Base-by-base conservation (phyloP, 164 flowering plant genomes). In the Nymphaea thermarum region DNA sequence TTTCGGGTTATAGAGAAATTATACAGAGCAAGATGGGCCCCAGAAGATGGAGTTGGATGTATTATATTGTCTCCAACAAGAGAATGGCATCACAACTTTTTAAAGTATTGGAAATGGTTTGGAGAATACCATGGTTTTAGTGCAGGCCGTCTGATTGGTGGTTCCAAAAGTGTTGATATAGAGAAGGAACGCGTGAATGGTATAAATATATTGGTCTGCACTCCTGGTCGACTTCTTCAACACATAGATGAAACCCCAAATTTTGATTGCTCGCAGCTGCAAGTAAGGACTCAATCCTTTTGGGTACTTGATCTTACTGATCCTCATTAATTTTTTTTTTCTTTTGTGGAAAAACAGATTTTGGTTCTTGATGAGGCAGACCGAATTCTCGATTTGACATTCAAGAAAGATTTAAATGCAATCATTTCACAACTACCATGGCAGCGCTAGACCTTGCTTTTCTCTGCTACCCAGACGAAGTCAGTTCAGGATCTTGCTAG, bases 361-460 rank as follows among this genome's bases (percentile, higher is more conserved):
- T 77, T 94, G 77, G 96, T 94, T 71, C 92, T 95, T 74, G 99
- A 92, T 78, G 99, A 92, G 87, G 99, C 98, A n/a, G n/a, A n/a
- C n/a, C n/a, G n/a, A n/a, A n/a, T n/a, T n/a, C n/a, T n/a, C n/a
- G n/a, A n/a, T n/a, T n/a, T n/a, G n/a, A n/a, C n/a, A n/a, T n/a
- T n/a, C n/a, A n/a, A n/a, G n/a, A n/a, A n/a, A n/a, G n/a, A n/a
- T n/a, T n/a, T n/a, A n/a, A n/a, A n/a, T n/a, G n/a, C n/a, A n/a
- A n/a, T n/a, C n/a, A n/a, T n/a, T n/a, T n/a, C n/a, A n/a, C n/a
- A n/a, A n/a, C n/a, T n/a, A n/a, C n/a, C n/a, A n/a, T n/a, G n/a
- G n/a, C n/a, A n/a, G n/a, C n/a, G n/a, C n/a, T n/a, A n/a, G n/a
- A n/a, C n/a, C n/a, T n/a, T n/a, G n/a, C n/a, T n/a, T n/a, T n/a